phyloP scores from a whole-genome alignment of 306 rosid species.

The Quercus ilex region DNA sequence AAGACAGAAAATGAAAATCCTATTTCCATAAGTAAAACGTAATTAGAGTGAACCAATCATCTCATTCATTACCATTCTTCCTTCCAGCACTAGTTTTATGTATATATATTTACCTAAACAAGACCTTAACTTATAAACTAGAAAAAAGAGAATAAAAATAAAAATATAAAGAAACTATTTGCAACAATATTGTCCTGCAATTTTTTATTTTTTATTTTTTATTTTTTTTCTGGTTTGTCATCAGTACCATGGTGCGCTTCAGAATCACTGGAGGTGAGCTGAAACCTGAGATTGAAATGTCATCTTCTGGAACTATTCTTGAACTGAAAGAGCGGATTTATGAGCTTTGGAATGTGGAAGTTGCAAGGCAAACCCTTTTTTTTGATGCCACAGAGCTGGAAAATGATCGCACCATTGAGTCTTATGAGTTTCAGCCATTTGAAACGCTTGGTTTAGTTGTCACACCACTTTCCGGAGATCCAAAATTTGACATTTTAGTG shows the following conservation, averaged over 20 bases:
- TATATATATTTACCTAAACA: too few relatives aligned
- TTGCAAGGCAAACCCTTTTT: slow-evolving; percentile 30
- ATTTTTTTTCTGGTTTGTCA: not conserved
- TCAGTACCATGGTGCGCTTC: not conserved
- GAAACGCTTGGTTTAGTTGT: slow-evolving; percentile 20
- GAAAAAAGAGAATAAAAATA: not conserved
- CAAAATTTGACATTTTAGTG: slow-evolving; percentile 21
- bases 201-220: too few relatives aligned
- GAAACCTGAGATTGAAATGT: slow-evolving; percentile 20
- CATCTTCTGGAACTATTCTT: not conserved
- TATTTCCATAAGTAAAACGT: not conserved
- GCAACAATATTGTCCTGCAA: not conserved
- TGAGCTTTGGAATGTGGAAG: slow-evolving; percentile 8
- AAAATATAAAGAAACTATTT: too few relatives aligned
- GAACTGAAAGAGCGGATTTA: slow-evolving; percentile 29
- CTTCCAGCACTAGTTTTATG: not conserved
- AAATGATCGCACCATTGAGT: not conserved
- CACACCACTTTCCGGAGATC: not conserved
- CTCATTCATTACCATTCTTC: not conserved
- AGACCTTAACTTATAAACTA: not conserved
- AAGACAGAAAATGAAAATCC: not conserved
- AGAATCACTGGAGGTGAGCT: slow-evolving; percentile 19
- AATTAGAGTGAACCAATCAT: not conserved
- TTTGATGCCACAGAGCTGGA: not conserved
- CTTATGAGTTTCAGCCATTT: not conserved